Conservation (phyloP, 305 asterid genomes). For the Withania somnifera region DNA sequence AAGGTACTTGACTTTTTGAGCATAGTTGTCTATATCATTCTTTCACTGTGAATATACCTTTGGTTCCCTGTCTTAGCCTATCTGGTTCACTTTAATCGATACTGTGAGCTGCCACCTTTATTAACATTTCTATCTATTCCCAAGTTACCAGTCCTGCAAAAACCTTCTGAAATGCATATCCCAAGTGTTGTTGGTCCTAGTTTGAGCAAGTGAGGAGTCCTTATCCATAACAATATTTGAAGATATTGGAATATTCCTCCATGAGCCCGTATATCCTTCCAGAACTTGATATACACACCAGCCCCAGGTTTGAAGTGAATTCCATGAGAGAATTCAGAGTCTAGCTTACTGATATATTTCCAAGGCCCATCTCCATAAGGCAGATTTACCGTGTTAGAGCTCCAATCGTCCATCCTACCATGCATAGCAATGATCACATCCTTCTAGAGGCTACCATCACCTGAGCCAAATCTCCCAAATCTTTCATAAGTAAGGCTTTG, state of each 20-base stretch:
- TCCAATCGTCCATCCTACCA: background rate
- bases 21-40: background rate
- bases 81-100: background rate
- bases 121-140: background rate
- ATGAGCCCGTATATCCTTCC: background rate
- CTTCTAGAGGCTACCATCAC: background rate
- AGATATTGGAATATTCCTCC: background rate
- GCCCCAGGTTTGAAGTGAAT: background rate
- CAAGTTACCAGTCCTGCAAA: background rate
- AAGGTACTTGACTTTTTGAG: background rate
- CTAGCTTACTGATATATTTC: background rate
- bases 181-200: background rate
- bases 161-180: background rate
- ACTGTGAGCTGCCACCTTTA: background rate
- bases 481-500: background rate
- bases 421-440: background rate
- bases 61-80: background rate
- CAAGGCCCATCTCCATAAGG: background rate
- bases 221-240: background rate
- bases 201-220: background rate
- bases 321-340: background rate
- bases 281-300: background rate
- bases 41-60: background rate
- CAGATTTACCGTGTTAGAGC: background rate
- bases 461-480: background rate